Base-by-base conservation (phyloP, 2,329 filamentous ascomycete species). In the Colletotrichum sp. region DNA sequence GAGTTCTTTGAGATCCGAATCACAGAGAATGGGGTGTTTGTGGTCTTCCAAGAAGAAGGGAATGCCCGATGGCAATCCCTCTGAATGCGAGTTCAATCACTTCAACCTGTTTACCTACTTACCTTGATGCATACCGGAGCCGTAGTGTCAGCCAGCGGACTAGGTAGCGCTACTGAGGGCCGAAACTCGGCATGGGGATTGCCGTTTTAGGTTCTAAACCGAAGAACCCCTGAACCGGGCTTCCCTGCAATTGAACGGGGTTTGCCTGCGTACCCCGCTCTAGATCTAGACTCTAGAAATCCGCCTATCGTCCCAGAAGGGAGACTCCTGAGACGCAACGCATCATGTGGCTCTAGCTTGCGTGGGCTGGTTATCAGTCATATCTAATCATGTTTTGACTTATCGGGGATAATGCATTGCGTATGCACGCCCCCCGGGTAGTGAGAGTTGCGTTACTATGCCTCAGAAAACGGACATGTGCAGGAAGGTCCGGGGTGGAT, bases 11-110 rank as follows among this genome's bases (percentile, higher is more conserved):
- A n/a, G 18, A 10, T 10, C 36, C 6, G 18, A 44, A 44, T 44
- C 0, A 44, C 5, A n/a, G 9, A 0, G 18, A 44, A 44, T 44
- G 9, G 0, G 5, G 1, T 44, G 39, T 12, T 44, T 3, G 39
- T 44, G 36, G 16, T 6, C 8, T 6, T 44, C 8, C 36, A 1
- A 9, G 16, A 44, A 18, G 36, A 6, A 3, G 8, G 16, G 8
- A 44, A 10, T 44, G 36, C 36, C 5, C 36, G 16, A 10, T 10
- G 2, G 16, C 36, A n/a, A 18, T 3, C 3, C 2, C 3, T 18
- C 16, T 44, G 8, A 10, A 18, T 10, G 36, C 8, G 36, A 6
- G 36, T 44, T 18, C 7, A 44, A 44, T 44, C 10, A 44, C 36
- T 18, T 44, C 8, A 5, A 18, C 36, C 36, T 44, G 16, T 9